Evolutionary conservation across 352 stramenopile species (phyloP), one percentile per base, ranked within the genome.

Genomic region (Phytophthora capsici): DNA sequence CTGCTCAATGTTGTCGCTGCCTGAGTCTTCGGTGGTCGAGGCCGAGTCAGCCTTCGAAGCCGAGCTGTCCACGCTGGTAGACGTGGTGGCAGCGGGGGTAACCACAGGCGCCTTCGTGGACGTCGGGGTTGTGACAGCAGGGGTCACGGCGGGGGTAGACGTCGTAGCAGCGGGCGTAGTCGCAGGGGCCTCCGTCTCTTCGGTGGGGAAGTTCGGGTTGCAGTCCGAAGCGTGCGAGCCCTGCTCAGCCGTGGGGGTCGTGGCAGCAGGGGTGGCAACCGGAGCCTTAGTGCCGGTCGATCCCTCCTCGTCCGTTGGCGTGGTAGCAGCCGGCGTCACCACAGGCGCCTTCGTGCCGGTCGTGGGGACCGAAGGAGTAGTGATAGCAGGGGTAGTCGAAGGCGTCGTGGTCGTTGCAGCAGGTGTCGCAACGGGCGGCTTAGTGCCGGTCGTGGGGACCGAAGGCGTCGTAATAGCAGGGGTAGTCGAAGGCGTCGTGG

Each of bases 151-250:
- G 6, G 60, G 53, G 2, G 58, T 66, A 13, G 34, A 12, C 26
- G 46, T 52, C 19, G 51, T 54, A 30, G 20, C 26, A 17, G 43
- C 22, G 10, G 53, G 46, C 2, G 64, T 68, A 30, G 58, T 51
- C 4, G 34, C 25, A 14, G 57, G 43, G 6, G 45, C 57, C 17
- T 65, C 38, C n/a, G 60, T 72, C 41, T 54, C 51, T 25, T 77
- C 68, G 2, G 43, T 38, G 2, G 69, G 72, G 56, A 80, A 80
- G 46, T 80, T 63, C 12, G 72, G 64, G 38, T 73, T 62, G 57
- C 72, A 80, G 57, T 80, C 69, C 20, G 41, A 59, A 34, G 34
- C 22, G 45, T 78, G 72, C 22, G 44, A 56, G 6, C 43, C 49
- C 54, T 67, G 16, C 28, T 70, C 37, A 20, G 6, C 38, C 9